A percentile compares a stretch with the other conserved stretches of the same genome.
Evolutionary conservation across 176 grass and related monocot species (phyloP).

Genomic region (Avena insularis): DNA sequence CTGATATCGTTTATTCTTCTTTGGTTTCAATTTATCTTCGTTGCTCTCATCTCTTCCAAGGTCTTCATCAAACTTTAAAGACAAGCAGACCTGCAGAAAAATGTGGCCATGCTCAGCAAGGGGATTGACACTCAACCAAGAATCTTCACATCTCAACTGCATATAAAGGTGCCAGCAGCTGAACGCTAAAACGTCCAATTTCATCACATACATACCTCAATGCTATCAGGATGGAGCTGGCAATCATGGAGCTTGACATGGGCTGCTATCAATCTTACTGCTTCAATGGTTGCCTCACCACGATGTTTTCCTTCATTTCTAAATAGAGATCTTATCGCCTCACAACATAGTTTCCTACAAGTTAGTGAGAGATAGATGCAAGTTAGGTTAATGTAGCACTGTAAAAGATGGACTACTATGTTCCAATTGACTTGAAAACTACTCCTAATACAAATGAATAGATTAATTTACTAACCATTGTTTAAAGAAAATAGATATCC

Average conservation of each 20-base stretch:
- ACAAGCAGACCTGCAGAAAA: conserved; percentile 73
- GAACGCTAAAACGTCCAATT: conserved; percentile 15
- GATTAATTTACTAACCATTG: background rate
- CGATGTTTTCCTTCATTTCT: conserved; percentile 93
- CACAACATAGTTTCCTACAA: conserved; percentile 86
- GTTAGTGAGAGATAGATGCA: conserved; percentile 12
- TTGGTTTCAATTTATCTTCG: conserved; percentile 62
- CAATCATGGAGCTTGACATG: conserved; percentile 84
- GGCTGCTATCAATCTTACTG: conserved; percentile 85
- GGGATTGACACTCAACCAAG: conserved; percentile 24
- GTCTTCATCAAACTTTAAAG: conserved; percentile 95
- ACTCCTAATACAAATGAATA: background rate
- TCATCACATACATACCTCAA: conserved; percentile 62
- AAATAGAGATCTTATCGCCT: conserved; percentile 78
- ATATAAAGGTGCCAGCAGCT: conserved; percentile 2
- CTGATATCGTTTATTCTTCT: conserved; percentile 65
- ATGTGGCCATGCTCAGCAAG: background rate
- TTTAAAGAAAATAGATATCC: background rate
- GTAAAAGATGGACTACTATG: conserved; percentile 21
- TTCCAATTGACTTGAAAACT: conserved; percentile 5
- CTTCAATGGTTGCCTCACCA: conserved; percentile 89
- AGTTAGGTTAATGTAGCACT: background rate
- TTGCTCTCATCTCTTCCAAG: conserved; percentile 60
- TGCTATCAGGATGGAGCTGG: conserved; percentile 86
- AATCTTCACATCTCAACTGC: background rate